Base-by-base conservation (phyloP, 2,329 filamentous ascomycete species). In the Botrytis porri region DNA sequence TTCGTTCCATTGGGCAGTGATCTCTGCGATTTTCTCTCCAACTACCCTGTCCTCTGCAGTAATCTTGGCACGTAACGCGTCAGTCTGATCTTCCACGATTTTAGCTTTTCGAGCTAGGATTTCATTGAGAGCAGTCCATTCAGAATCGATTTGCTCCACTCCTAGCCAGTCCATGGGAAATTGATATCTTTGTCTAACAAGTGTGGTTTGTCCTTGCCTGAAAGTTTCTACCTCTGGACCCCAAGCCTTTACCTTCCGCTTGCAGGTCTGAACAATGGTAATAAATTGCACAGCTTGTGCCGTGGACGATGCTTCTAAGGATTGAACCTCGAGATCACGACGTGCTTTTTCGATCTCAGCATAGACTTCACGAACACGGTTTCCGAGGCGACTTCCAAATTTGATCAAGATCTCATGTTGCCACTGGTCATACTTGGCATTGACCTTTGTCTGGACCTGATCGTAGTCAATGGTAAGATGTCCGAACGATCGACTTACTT, bases 391-490 rank as follows among this genome's bases (percentile, higher is more conserved):
- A 73, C 88, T 88, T 54, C 94, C 96, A 82, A 99, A 99, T 81
- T 97, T 97, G 78, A 93, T 89, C 54, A 98, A 86, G 72, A 99
- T 97, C 77, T 99, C 96, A 79, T 98, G 94, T 82, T 99, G 96
- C 96, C 97, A 99, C 82, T 98, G 95, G 81, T 99, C 97, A 81
- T 99, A 99, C 82, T 98, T 99, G 78, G 94, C 94, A 79, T 98
- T 99, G 82, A 99, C 96, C 83, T 97, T 98, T 73, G 95, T 94
- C 83, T 99, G 97, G 0, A 99, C 96, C 82, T 99, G 97, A 79
- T 98, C 96, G 80, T 99, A 99, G 81, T 99, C 95, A 79, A 99
- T 94, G 6, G 92, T 94, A 71, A 98, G 90, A 82, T 97, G 95
- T 7, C 96, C 96, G 81, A 99, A 99, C 1, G 92, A 92, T 57